A percentile compares a stretch with the other conserved stretches of the same genome.
These are phyloP conservation scores for Theileria equi DNA, from an alignment of 169 alveolate genomes.

Conservation along the genomic window DNA sequence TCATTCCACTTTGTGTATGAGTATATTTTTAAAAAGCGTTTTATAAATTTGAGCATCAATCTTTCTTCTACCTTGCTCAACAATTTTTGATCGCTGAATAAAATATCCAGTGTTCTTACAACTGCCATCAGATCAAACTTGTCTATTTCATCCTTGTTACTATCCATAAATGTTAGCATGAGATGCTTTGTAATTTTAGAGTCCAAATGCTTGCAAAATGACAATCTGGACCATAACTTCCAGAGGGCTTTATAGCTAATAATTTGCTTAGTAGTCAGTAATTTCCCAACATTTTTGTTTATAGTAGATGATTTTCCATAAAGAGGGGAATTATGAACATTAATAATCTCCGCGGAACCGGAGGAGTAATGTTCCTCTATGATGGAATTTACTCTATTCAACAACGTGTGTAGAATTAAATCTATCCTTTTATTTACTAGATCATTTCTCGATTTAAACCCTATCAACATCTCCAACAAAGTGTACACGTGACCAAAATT, in stretches of 20 bases:
- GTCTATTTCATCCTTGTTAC: not conserved
- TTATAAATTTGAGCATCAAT: conserved; percentile 3
- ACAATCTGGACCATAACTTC: conserved; percentile 14
- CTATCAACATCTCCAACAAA: not conserved
- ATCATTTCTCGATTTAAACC: not conserved
- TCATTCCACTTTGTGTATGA: not conserved
- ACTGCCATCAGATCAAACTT: conserved; percentile 12
- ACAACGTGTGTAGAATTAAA: not conserved
- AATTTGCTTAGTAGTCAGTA: not conserved
- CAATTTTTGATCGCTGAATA: conserved; percentile 13
- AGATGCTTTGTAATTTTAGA: not conserved
- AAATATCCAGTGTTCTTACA: not conserved
- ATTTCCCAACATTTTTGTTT: not conserved
- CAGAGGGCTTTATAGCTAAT: conserved; percentile 4
- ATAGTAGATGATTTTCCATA: not conserved
- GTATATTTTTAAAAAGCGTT: not conserved
- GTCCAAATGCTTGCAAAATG: not conserved
- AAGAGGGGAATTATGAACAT: conserved; percentile 3
- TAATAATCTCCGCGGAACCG: not conserved
- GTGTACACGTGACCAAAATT: not conserved
- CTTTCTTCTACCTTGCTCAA: conserved; percentile 28
- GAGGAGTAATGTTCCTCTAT: not conserved
- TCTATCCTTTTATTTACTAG: not conserved
- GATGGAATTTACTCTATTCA: conserved; percentile 3
- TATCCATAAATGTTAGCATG: conserved; percentile 3